These are phyloP conservation scores for Aechmea fasciata DNA, from an alignment of 176 grass and related monocot species.

Conservation along the genomic window DNA sequence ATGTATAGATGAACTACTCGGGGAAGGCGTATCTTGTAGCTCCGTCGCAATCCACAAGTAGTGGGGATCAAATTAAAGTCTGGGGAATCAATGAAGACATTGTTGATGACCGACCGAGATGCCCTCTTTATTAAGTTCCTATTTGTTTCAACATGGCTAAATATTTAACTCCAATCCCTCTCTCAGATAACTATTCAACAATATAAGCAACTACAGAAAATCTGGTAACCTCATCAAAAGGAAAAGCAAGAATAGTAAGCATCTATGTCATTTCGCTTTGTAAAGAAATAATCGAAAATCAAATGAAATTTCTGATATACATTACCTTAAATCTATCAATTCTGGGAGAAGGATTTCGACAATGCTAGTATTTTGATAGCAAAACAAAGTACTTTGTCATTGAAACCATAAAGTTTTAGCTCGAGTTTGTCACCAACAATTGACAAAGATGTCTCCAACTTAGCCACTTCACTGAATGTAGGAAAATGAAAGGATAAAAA, in stretches of 20 bases:
- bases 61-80: background rate
- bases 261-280: background rate
- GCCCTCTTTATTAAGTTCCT: too few species aligned
- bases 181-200: too few species aligned
- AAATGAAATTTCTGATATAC: conserved; percentile 1
- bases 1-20: background rate
- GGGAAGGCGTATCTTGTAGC: background rate
- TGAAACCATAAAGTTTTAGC: conserved; percentile 73
- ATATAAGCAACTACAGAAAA: background rate
- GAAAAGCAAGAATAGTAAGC: background rate
- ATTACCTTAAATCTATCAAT: conserved; percentile 95
- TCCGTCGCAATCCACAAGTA: background rate
- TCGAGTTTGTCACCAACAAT: conserved; percentile 66
- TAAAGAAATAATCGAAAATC: background rate
- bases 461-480: conserved; percentile 62
- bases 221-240: background rate
- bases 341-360: too few species aligned
- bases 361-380: too few species aligned
- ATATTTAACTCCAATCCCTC: too few species aligned
- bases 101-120: too few species aligned
- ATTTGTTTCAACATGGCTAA: too few species aligned
- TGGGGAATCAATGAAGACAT: background rate
- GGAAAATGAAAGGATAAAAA: conserved; percentile 14
- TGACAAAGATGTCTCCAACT: conserved; percentile 68
- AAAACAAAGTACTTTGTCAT: too few species aligned